Evolutionary conservation across 2,329 filamentous ascomycete genomes (phyloP).

Genomic region (Laburnicola sp.): DNA sequence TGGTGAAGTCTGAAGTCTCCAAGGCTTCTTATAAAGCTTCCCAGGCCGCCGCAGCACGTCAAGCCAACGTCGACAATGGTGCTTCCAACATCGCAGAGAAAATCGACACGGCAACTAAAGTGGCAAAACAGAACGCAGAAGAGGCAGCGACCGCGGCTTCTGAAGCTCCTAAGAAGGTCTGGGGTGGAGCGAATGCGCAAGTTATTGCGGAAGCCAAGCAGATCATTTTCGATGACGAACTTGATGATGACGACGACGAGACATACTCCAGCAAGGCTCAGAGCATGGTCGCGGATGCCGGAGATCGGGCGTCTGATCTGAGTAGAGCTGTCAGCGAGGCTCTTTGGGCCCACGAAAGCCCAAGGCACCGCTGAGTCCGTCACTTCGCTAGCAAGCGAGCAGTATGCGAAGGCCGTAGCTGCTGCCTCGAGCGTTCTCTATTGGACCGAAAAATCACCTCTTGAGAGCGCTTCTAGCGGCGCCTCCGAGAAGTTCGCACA

Average conservation of each 20-base stretch:
- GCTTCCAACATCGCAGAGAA: slow-evolving; percentile 18
- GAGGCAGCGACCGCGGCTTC: slow-evolving; percentile 30
- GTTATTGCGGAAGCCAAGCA: slow-evolving; percentile 52
- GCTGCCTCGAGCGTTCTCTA: slow-evolving; percentile 62
- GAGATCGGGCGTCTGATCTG: slow-evolving; percentile 57
- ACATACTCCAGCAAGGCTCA: slow-evolving; percentile 57
- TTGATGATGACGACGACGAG: slow-evolving; percentile 52
- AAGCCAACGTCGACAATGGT: slow-evolving; percentile 16
- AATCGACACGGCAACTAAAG: slow-evolving; percentile 26
- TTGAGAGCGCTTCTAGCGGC: slow-evolving; percentile 53
- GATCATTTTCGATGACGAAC: slow-evolving; percentile 54
- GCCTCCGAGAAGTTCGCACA: slow-evolving; percentile 59
- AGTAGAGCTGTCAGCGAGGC: slow-evolving; percentile 62
- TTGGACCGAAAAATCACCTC: slow-evolving; percentile 49
- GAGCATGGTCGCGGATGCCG: slow-evolving; percentile 55
- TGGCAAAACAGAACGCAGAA: slow-evolving; percentile 23
- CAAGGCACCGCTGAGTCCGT: slow-evolving; percentile 55
- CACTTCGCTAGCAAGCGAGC: slow-evolving; percentile 58
- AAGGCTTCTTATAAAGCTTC: slow-evolving; percentile 33
- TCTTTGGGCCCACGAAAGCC: slow-evolving; percentile 51
- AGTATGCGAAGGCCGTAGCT: slow-evolving; percentile 59
- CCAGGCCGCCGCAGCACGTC: slow-evolving; percentile 17
- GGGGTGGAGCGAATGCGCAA: slow-evolving; percentile 58
- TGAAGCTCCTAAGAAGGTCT: slow-evolving; percentile 54
- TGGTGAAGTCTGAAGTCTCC: slow-evolving; percentile 10